Base-by-base conservation (phyloP, 2,329 filamentous ascomycete genomes). In the Aspergillus jensenii region DNA sequence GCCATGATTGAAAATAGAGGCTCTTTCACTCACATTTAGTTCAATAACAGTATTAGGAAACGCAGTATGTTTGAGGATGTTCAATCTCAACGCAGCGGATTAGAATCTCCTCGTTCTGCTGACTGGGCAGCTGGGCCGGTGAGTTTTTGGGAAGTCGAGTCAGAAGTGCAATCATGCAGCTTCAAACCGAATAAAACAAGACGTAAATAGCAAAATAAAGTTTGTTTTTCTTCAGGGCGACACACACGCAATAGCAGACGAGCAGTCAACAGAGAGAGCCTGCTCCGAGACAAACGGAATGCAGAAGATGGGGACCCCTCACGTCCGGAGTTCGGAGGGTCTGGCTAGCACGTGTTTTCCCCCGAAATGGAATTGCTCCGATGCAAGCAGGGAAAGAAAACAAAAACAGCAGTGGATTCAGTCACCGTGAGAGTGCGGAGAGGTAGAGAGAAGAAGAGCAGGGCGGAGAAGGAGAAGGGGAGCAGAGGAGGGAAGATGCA, bases 321-420 rank as follows among this genome's bases (percentile, higher is more conserved):
- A 54, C 65, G 60, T 57, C 67, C 68, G 65, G 63, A 62, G 57
- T 64, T 70, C 68, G 68, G 68, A 69, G 59, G 53, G 46, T 35
- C 44, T 46, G 48, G 31, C 19, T 35, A 60, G 64, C 67, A 69
- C 69, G 67, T 68, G 69, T 65, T 65, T 52, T 47, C 33, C 61
- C 52, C 27, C 35, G 43, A 25, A 51, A 59, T 56, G 41, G 5
- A 19, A 46, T 35, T 27, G 9, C 50, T 39, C 15, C 45, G 50
- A 54, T 45, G 51, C 53, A 55, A 55, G 31, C 31, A 57, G 59
- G 55, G 48, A n/a, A 49, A 37, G 23, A 49, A 39, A 31, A 52
- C 41, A 40, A 43, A 33, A 50, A 39, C 12, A 25, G n/a, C 23
- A 48, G 35, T 27, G 14, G 45, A 6, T n/a, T 14, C 11, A 19